These are phyloP conservation scores for Alternaria consortialis DNA, from an alignment of 2,329 filamentous ascomycete species.

Conservation along the genomic window DNA sequence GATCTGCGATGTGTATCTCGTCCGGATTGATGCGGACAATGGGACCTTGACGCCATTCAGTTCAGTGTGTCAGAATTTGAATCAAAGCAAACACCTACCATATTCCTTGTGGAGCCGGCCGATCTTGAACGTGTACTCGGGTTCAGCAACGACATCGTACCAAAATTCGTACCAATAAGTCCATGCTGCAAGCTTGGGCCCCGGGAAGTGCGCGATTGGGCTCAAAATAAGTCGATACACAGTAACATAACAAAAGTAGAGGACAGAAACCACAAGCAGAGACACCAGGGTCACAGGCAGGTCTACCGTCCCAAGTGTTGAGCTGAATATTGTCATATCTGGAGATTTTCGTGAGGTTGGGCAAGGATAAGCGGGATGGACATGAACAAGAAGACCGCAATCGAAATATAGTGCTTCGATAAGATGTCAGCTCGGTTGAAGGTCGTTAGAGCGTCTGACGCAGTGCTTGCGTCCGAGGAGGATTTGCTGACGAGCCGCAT, in stretches of 20 bases:
- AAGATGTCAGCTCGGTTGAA: neutral
- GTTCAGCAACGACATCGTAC: slow-evolving; percentile 19
- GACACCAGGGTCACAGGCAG: neutral
- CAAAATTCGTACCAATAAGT: slow-evolving; percentile 20
- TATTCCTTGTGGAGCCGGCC: slow-evolving; percentile 16
- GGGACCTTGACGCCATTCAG: slow-evolving; percentile 8
- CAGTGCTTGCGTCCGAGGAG: neutral
- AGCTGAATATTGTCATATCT: neutral
- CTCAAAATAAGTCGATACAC: slow-evolving; percentile 17
- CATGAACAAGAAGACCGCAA: neutral
- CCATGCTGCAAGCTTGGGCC: slow-evolving; percentile 26
- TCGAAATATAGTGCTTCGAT: neutral
- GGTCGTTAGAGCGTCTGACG: neutral
- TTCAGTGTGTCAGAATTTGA: neutral
- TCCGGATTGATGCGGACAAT: slow-evolving; percentile 6
- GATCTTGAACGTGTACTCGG: slow-evolving; percentile 15
- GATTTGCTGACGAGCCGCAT: neutral
- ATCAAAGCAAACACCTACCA: neutral
- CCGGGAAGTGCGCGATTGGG: slow-evolving; percentile 23
- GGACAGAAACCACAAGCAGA: neutral
- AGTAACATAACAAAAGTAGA: slow-evolving; percentile 1
- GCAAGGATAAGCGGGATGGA: neutral
- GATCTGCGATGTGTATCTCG: slow-evolving; percentile 23
- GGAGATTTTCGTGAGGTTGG: neutral
- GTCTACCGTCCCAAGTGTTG: neutral